Evolutionary conservation across 129 eudicot species (phyloP).

Genomic region (Heracleum sosnowskyi): DNA sequence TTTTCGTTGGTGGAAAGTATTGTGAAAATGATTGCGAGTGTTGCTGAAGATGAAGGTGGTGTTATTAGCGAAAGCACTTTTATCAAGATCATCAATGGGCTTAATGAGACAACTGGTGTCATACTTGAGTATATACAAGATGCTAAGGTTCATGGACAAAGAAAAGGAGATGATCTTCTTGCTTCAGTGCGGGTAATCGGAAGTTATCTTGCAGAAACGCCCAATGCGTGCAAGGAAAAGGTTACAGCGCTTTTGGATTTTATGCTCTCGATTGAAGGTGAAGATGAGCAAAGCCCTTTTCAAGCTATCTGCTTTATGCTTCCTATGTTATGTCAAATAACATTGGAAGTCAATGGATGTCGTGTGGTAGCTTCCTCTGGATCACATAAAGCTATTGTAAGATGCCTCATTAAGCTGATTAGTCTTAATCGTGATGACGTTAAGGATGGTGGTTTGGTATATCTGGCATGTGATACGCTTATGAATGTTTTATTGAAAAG

Average conservation of each 20-base stretch:
- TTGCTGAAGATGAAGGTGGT: conserved; percentile 57
- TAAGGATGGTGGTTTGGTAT: conserved; percentile 53
- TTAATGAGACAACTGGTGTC: conserved; percentile 72
- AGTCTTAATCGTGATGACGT: conserved; percentile 19
- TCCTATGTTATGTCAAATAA: conserved; percentile 83
- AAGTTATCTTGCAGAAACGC: conserved; percentile 93
- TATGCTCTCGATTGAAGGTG: conserved; percentile 80
- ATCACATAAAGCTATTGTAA: conserved; percentile 59
- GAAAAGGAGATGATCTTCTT: conserved; percentile 85
- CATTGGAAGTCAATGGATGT: conserved; percentile 72
- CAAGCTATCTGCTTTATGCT: conserved; percentile 78
- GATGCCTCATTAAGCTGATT: conserved; percentile 53
- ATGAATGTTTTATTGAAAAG: conserved; percentile 75
- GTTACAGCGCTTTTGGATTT: conserved; percentile 64
- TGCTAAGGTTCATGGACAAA: conserved; percentile 83
- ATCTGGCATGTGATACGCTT: conserved; percentile 85
- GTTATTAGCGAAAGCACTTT: conserved; percentile 52
- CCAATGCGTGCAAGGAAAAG: conserved; percentile 65
- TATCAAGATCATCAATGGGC: conserved; percentile 65
- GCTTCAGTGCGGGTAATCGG: conserved; percentile 86
- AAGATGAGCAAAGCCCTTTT: conserved; percentile 72
- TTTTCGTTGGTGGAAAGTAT: conserved; percentile 73
- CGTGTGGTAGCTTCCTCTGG: conserved; percentile 52
- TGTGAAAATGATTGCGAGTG: conserved; percentile 58
- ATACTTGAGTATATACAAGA: conserved; percentile 84